Evolutionary conservation across 805 yeast genomes (phyloP), one percentile per base, ranked within the genome.

Genomic region (Candida cerambycidarum): DNA sequence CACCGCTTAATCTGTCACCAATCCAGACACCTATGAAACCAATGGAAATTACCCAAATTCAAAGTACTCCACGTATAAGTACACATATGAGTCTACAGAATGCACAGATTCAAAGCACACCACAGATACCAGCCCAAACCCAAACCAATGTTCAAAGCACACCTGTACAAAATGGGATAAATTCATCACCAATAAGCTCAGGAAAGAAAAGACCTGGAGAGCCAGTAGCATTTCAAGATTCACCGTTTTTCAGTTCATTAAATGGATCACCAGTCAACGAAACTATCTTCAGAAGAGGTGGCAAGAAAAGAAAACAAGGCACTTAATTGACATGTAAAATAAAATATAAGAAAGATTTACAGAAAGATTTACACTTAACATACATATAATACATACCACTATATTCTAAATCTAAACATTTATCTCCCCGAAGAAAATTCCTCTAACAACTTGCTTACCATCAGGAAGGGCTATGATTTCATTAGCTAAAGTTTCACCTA

Each of bases 401-500:
- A 28, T 13, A 17, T n/a, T 12, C 17, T 14, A 4, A n/a, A 12
- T 11, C 45, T 49, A 61, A 34, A 54, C 51, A 43, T 50, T 51
- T 4, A 61, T 35, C 53, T 83, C 90, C 7, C 92, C 95, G 57
- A 85, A 83, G 58, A 85, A 85, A 9, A 87, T 75, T 5, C 89
- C 89, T 46, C 78, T 69, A 21, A 73, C 73, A 11, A 85, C 68
- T 32, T 67, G 73, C 46, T 63, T 68, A 1, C 80, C 78, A 56
- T 76, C 71, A 3, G 63, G 60, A 45, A 76, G 73, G 29, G 71
- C 66, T 13, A 73, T 50, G 2, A 88, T 68, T 19, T 63, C 65
- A 5, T 71, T 63, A 1, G 85, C 71, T 41, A 89, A 64, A 0
- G 73, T 63, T 12, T 66, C 71, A 35, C 96, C 96, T 13, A 87